Percentiles rank a stretch among this genome's conserved stretches.
These are phyloP conservation scores for Entomortierella beljakovae DNA, from an alignment of 192 early-diverging fungal species.

Conservation along the genomic window DNA sequence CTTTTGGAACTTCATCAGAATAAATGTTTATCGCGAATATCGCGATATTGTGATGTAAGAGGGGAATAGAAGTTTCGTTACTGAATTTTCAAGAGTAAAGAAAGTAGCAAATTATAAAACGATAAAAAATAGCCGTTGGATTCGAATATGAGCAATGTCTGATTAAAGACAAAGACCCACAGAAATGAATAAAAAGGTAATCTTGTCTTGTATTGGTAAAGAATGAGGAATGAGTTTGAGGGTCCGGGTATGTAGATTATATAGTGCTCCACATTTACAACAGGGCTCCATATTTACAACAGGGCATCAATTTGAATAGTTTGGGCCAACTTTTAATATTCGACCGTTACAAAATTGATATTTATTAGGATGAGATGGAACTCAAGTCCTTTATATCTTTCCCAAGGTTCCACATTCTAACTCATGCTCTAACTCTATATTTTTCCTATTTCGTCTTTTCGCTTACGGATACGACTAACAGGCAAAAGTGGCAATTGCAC, in stretches of 20 bases:
- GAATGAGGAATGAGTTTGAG: too few relatives aligned
- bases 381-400: neutral
- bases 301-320: too few relatives aligned
- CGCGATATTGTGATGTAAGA: neutral
- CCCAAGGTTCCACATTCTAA: constrained; percentile 8
- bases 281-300: too few relatives aligned
- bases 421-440: neutral
- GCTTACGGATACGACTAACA: neutral
- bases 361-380: constrained; percentile 1
- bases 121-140: too few relatives aligned
- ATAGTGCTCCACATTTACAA: too few relatives aligned
- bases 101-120: neutral
- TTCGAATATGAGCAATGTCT: too few relatives aligned
- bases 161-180: too few relatives aligned
- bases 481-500: too few relatives aligned
- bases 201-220: too few relatives aligned
- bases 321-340: neutral
- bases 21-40: neutral
- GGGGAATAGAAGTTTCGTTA: too few relatives aligned
- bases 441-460: neutral
- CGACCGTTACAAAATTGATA: neutral
- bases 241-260: too few relatives aligned
- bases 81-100: neutral
- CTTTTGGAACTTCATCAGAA: constrained; percentile 14
- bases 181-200: too few relatives aligned